phyloP scores from a whole-genome alignment of 2,329 filamentous ascomycete species.

The Fusarium verrucosum region DNA sequence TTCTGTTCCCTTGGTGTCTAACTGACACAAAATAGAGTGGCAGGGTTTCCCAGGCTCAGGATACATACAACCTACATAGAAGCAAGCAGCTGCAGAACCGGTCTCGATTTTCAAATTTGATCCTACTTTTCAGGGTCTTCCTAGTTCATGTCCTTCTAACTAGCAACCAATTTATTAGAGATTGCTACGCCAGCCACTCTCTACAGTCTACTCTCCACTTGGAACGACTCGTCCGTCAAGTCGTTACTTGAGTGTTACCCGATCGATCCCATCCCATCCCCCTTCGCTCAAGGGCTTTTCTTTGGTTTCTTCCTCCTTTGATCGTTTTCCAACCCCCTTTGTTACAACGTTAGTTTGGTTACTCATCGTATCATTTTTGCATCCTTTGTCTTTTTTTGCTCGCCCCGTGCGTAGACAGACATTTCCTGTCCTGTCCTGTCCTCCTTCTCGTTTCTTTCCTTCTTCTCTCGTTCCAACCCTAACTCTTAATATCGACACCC shows the following conservation, averaged over 20 bases:
- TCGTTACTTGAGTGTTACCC: conserved; percentile 22
- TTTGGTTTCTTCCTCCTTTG: conserved; percentile 27
- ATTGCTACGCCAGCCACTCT: conserved; percentile 12
- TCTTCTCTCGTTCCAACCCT: not conserved
- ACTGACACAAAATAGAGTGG: conserved; percentile 24
- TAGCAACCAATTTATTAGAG: conserved; percentile 9
- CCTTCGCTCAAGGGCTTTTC: conserved; percentile 31
- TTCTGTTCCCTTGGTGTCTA: conserved; percentile 5
- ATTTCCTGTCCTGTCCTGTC: conserved; percentile 9
- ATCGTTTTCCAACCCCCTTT: conserved; percentile 24
- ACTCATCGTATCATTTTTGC: conserved; percentile 1
- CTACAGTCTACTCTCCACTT: conserved; percentile 1
- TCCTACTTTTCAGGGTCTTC: conserved; percentile 2
- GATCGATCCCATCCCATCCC: no score
- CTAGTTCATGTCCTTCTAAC: conserved; percentile 3
- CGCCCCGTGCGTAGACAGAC: conserved; percentile 6
- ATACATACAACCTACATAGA: conserved; percentile 30
- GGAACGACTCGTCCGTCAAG: conserved; percentile 14
- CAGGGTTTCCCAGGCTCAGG: conserved; percentile 15
- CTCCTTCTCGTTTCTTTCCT: conserved; percentile 13
- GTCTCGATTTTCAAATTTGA: conserved; percentile 7
- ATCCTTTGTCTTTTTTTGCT: conserved; percentile 2
- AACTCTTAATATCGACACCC: conserved; percentile 4
- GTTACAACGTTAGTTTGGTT: conserved; percentile 22
- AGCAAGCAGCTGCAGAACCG: conserved; percentile 24